Conservation (phyloP, 2,329 filamentous ascomycete species). For the Arachnomyces sp. region DNA sequence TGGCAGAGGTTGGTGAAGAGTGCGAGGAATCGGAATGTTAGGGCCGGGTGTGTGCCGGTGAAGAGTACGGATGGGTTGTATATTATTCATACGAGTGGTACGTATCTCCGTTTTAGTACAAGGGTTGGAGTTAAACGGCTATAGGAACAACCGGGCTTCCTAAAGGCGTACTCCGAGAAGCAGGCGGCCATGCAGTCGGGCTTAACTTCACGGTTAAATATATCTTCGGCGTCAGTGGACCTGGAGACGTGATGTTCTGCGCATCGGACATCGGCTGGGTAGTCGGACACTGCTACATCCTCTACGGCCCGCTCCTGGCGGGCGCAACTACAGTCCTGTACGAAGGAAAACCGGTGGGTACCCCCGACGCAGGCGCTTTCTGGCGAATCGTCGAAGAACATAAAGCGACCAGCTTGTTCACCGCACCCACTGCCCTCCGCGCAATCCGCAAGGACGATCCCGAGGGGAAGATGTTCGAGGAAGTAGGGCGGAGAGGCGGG, state of each 20-base stretch:
- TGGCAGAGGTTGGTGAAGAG: slow-evolving; percentile 74
- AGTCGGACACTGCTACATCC: slow-evolving; percentile 76
- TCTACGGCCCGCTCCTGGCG: slow-evolving; percentile 78
- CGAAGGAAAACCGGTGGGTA: slow-evolving; percentile 90
- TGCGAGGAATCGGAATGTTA: slow-evolving; percentile 58
- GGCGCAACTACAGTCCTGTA: slow-evolving; percentile 83
- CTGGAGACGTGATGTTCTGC: slow-evolving; percentile 73
- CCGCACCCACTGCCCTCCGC: slow-evolving; percentile 77
- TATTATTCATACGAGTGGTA: slow-evolving; percentile 75
- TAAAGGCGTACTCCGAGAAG: slow-evolving; percentile 75
- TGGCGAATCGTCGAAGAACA: slow-evolving; percentile 84
- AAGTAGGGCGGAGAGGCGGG: slow-evolving; percentile 59
- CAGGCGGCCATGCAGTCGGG: slow-evolving; percentile 80
- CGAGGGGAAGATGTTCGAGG: slow-evolving; percentile 57
- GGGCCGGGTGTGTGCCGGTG: slow-evolving; percentile 68
- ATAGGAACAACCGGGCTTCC: slow-evolving; percentile 77
- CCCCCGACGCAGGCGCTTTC: slow-evolving; percentile 77
- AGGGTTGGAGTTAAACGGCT: too few relatives aligned
- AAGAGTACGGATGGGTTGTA: slow-evolving; percentile 74
- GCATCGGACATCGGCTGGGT: slow-evolving; percentile 91
- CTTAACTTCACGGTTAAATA: slow-evolving; percentile 75
- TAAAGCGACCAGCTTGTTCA: slow-evolving; percentile 75
- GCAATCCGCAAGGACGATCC: slow-evolving; percentile 84
- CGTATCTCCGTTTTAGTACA: slow-evolving; percentile 10
- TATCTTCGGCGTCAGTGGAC: slow-evolving; percentile 72